A percentile compares a stretch with the other conserved stretches of the same genome.
Conservation (phyloP, 208 protist species). For the Wallacemonas sp. region DNA sequence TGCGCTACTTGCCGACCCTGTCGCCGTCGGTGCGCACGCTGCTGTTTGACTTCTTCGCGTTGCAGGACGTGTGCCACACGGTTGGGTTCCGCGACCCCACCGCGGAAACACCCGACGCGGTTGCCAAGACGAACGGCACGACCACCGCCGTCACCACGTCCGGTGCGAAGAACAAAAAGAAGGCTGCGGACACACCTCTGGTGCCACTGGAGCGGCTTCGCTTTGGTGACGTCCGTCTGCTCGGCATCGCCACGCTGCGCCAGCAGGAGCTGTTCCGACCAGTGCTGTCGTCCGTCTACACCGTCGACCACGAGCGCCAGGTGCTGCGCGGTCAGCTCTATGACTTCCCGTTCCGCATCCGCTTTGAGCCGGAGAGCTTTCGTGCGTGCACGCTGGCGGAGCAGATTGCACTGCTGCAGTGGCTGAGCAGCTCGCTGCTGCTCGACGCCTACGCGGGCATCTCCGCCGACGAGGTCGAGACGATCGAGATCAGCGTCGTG, state of each 20-base stretch:
- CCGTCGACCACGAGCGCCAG: constrained; percentile 60
- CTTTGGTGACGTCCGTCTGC: constrained; percentile 74
- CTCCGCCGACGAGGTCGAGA: constrained; percentile 25
- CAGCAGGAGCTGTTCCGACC: constrained; percentile 43
- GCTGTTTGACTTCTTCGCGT: constrained; percentile 73
- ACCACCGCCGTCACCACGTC: too few species aligned
- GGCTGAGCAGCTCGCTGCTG: constrained; percentile 70
- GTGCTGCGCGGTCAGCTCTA: constrained; percentile 54
- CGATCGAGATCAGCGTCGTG: constrained; percentile 63
- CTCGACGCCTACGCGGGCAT: constrained; percentile 52
- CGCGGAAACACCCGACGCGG: too few species aligned
- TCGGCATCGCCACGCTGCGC: constrained; percentile 60
- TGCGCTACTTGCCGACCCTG: constrained; percentile 50
- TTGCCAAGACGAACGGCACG: too few species aligned
- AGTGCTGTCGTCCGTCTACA: constrained; percentile 42
- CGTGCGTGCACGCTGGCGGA: constrained; percentile 35
- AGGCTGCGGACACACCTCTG: too few species aligned
- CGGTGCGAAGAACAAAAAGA: too few species aligned
- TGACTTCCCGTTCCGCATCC: constrained; percentile 57
- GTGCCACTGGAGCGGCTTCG: constrained; percentile 52
- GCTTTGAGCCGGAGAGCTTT: constrained; percentile 53
- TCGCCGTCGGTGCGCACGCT: constrained; percentile 69
- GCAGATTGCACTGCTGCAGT: constrained; percentile 69
- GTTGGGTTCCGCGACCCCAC: constrained; percentile 35
- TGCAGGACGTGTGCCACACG: constrained; percentile 44